Evolutionary conservation across 768 basidiomycete species (phyloP), one percentile per base, ranked within the genome.

Genomic region (Phlebiopsis gigantea): DNA sequence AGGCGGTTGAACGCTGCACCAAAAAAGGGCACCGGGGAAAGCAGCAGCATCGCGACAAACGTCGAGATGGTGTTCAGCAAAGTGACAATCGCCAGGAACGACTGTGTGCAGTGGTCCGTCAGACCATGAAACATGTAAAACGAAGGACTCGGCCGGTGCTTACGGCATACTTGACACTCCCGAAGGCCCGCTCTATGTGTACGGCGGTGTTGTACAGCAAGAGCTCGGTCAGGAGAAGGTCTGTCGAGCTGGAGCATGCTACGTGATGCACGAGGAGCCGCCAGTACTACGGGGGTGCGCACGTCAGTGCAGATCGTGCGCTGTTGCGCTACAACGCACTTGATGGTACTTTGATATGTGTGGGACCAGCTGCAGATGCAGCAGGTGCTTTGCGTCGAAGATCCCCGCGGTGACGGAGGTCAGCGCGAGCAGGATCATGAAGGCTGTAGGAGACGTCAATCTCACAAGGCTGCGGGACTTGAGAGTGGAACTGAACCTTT

Each of bases 341-440:
- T 96, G 93, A 65, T 91, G 88, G 68, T 95, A 82, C 53, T 82
- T 83, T n/a, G 90, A 92, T 47, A 97, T 78, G 68, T 97, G 93
- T 1, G 93, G 94, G 19, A 90, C 81, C 41, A 95, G 80, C 74
- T 90, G 93, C 2, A 97, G 75, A 68, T 94, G 90, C 57, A 93
- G 79, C 68, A 93, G 90, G 65, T 93, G 87, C 68, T 95, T 96
- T 62, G 91, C 73, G 64, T 94, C 93, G 65, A 94, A 88, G 29
- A 96, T 68, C 1, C 90, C 87, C 45, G 79, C 84, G 5, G 83
- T 66, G 54, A 94, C 75, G n/a, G 94, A 90, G 2, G 83, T 79
- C 45, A 90, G 57, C 28, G 83, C 92, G 45, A 81, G 74, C 49
- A 77, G 74, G 56, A 92, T 72, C 84, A 96, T 93, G 57, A 93